Evolutionary conservation across 2,329 filamentous ascomycete genomes (phyloP), one percentile per base, ranked within the genome.

Genomic region (Claviceps arundinis): DNA sequence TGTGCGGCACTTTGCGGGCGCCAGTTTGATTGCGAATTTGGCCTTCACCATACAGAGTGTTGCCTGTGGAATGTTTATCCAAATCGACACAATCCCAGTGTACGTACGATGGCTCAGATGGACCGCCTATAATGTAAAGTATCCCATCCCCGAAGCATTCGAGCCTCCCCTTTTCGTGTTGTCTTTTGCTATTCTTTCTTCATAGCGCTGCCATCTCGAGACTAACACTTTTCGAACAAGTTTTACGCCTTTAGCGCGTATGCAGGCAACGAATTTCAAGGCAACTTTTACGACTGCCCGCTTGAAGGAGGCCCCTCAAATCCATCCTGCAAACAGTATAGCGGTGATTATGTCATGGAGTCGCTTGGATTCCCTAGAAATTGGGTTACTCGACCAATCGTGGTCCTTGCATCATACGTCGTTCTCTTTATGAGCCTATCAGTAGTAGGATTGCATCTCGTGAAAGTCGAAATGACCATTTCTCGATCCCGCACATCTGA

Each of bases 101-200:
- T 90, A 89, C 59, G 79, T 88, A n/a, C 74, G 85, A 52, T 90
- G 86, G 86, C 69, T 86, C 1, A 89, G 88, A 61, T 85, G 80
- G 71, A 74, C 75, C 5, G 53, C 56, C 24, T 58, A 54, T 45
- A 55, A 53, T 40, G 56, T 56, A 34, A 34, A 53, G 53, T 19
- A n/a, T 34, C 9, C 22, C 14, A 16, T 34, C 16, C 1, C 26
- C 9, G 4, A 47, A 17, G 7, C 30, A 37, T 16, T 14, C 22
- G 0, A 26, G 5, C n/a, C 14, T 45, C 16, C 22, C n/a, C 13
- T 45, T 8, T 24, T 34, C 11, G 9, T 17, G 26, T 11, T 19
- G 4, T 24, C 7, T 34, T 26, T 17, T 34, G 22, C 17, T 14
- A 11, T 9, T 34, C 30, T 34, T 3, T 34, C 30, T 11, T 4